These are phyloP conservation scores for Blastobotrys raffinosifermentans DNA, from an alignment of 1,139 yeast species.

Conservation along the genomic window DNA sequence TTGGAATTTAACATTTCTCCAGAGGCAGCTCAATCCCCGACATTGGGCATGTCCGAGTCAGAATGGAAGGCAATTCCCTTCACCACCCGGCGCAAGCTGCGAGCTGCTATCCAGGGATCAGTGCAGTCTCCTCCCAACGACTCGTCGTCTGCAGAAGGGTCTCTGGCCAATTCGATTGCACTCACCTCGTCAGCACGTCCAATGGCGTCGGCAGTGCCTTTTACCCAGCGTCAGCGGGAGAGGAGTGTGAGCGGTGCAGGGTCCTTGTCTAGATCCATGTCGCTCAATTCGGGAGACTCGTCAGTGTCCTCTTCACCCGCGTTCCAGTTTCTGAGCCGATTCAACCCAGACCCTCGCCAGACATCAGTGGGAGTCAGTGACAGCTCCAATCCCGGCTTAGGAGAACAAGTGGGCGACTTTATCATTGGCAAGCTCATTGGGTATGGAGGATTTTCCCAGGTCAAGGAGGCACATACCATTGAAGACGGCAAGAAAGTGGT, in stretches of 20 bases:
- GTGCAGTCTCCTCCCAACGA: not conserved
- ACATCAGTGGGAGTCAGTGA: slow-evolving; percentile 11
- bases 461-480: slow-evolving; percentile 59
- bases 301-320: slow-evolving; percentile 32
- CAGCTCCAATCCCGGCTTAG: slow-evolving; percentile 35
- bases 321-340: slow-evolving; percentile 35
- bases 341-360: slow-evolving; percentile 29
- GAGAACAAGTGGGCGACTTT: slow-evolving; percentile 43
- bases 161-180: not conserved
- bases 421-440: slow-evolving; percentile 69
- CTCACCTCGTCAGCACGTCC: not conserved
- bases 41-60: slow-evolving; percentile 20
- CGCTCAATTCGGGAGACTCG: slow-evolving; percentile 16
- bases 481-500: slow-evolving; percentile 38
- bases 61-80: slow-evolving; percentile 29
- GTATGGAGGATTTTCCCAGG: slow-evolving; percentile 87
- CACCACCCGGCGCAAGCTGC: slow-evolving; percentile 22
- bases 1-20: slow-evolving; percentile 13
- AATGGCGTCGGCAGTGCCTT: slow-evolving; percentile 11
- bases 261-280: slow-evolving; percentile 15
- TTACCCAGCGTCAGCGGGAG: slow-evolving; percentile 18
- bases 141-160: not conserved
- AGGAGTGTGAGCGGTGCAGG: slow-evolving; percentile 14
- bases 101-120: slow-evolving; percentile 15
- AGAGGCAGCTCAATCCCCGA: slow-evolving; percentile 17